Conservation (phyloP, 306 rosid genomes). For the Rosa chinensis region DNA sequence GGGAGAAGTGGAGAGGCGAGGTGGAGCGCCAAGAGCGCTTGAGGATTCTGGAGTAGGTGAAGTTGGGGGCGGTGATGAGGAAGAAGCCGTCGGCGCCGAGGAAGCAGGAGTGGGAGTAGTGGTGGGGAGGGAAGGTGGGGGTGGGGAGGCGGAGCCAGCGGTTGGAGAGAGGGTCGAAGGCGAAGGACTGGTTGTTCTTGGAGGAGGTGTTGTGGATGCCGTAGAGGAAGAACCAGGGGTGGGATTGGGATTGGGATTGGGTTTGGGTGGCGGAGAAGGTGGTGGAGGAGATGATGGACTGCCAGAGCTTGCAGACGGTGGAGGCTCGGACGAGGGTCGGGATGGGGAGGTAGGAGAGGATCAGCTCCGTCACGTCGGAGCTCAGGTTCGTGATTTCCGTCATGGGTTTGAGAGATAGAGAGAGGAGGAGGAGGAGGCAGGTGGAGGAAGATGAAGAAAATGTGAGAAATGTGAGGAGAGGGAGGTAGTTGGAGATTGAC, state of each 20-base stretch:
- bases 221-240: slow-evolving; percentile 79
- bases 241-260: slow-evolving; percentile 8
- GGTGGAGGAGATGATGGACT: slow-evolving; percentile 48
- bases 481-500: background rate
- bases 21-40: slow-evolving; percentile 46
- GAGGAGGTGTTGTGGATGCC: slow-evolving; percentile 81
- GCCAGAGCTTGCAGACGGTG: slow-evolving; percentile 75
- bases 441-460: background rate
- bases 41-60: slow-evolving; percentile 52
- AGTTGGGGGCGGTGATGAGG: slow-evolving; percentile 64
- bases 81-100: slow-evolving; percentile 58
- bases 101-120: slow-evolving; percentile 45
- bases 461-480: background rate
- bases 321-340: slow-evolving; percentile 53
- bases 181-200: slow-evolving; percentile 72
- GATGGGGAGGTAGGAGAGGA: slow-evolving; percentile 65
- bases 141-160: slow-evolving; percentile 67
- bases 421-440: background rate
- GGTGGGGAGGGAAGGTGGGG: slow-evolving; percentile 25
- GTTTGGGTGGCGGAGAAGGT: slow-evolving; percentile 34
- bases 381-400: slow-evolving; percentile 48
- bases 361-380: slow-evolving; percentile 56
- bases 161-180: slow-evolving; percentile 70
- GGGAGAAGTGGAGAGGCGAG: slow-evolving; percentile 62
- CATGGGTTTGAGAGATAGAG: slow-evolving; percentile 20